Evolutionary conservation across 2,329 filamentous ascomycete genomes (phyloP), one percentile per base, ranked within the genome.

Genomic region (Aspergillus japonicus): DNA sequence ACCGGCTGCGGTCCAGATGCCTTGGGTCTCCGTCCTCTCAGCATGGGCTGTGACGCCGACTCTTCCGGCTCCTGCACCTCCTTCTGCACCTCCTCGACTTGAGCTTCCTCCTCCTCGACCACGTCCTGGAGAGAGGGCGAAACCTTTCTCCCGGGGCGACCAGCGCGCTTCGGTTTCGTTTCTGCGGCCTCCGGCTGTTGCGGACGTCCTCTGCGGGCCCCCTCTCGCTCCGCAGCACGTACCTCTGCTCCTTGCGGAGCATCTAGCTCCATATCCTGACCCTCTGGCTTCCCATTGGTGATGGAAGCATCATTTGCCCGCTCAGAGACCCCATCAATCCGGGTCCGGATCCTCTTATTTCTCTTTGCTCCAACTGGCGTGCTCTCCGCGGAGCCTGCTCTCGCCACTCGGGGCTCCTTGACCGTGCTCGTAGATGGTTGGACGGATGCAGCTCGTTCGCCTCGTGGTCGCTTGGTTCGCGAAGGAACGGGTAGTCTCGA

Each of bases 161-260:
- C 63, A 53, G 59, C 64, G 42, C 64, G 66, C 21, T 60, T 66
- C 56, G 56, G 54, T 24, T 50, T 56, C 44, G 57, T 57, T 21
- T 57, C 54, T 33, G 56, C 52, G 50, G 57, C 60, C 50, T 59
- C 66, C 31, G 39, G 39, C 44, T 58, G 52, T 8, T 52, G 58
- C 47, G 42, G 16, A 14, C 57, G 47, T 19, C 54, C 19, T 12
- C 26, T 26, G 21, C 35, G 49, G 12, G 21, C 48, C 42, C 29
- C 47, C 33, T 58, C 48, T 23, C 47, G 35, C 23, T 8, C n/a
- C 44, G 50, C 47, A 42, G 24, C 24, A 50, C 51, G 33, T n/a
- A 58, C 50, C 12, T 51, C 49, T 19, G 29, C 16, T 19, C 58
- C 49, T n/a, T 50, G 19, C 3, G 56, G 50, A 29, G 23, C 52